These are phyloP conservation scores for Sporothrix brasiliensis DNA, from an alignment of 2,329 filamentous ascomycete species.

Conservation along the genomic window DNA sequence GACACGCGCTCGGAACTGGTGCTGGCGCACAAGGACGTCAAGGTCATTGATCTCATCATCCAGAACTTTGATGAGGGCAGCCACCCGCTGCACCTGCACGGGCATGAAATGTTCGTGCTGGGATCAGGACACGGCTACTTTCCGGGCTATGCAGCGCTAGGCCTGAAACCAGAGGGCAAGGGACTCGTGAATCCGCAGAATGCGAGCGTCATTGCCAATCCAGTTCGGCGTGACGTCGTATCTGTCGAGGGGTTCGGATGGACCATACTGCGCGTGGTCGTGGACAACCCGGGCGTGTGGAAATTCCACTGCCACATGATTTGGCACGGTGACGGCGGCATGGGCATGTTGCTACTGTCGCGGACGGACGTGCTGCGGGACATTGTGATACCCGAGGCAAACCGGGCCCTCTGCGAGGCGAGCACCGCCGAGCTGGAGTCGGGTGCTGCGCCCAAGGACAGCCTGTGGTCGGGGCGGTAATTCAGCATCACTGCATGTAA, in stretches of 20 bases:
- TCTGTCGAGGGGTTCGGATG: slow-evolving; percentile 54
- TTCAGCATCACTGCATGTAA: not conserved
- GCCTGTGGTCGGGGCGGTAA: slow-evolving; percentile 32
- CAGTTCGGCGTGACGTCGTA: slow-evolving; percentile 53
- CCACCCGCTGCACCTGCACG: slow-evolving; percentile 39
- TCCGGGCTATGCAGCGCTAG: slow-evolving; percentile 48
- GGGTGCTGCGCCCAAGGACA: slow-evolving; percentile 54
- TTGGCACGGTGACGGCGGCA: slow-evolving; percentile 47
- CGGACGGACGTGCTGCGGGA: slow-evolving; percentile 50
- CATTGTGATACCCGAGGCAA: slow-evolving; percentile 51
- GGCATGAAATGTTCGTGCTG: slow-evolving; percentile 53
- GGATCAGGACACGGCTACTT: slow-evolving; percentile 66
- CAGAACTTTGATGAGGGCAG: slow-evolving; percentile 38
- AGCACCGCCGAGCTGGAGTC: slow-evolving; percentile 49
- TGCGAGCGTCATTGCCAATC: slow-evolving; percentile 44
- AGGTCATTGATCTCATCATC: slow-evolving; percentile 72
- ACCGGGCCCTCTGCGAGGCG: slow-evolving; percentile 50
- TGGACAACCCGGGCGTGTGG: slow-evolving; percentile 55
- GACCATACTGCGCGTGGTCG: slow-evolving; percentile 52
- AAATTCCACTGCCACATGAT: slow-evolving; percentile 48
- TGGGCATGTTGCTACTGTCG: slow-evolving; percentile 50
- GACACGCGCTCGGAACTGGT: slow-evolving; percentile 55
- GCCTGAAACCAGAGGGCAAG: slow-evolving; percentile 42
- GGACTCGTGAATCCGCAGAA: slow-evolving; percentile 46
- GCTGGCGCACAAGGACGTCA: slow-evolving; percentile 60